Percentiles rank a stretch among this genome's conserved stretches.
These are phyloP conservation scores for Acacia acuminata DNA, from an alignment of 306 rosid genomes.

Conservation along the genomic window DNA sequence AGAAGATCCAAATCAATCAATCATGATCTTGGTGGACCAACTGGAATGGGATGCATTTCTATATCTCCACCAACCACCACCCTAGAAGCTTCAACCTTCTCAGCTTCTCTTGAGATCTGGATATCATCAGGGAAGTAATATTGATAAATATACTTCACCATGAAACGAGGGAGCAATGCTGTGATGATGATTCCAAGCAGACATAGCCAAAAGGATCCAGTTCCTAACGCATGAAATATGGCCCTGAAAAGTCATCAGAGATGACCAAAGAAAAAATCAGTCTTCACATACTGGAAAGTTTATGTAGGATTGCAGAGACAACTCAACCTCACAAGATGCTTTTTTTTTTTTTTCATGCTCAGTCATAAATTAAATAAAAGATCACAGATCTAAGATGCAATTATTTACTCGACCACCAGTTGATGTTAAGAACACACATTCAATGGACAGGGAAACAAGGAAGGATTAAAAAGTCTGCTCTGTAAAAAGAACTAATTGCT, in stretches of 20 bases:
- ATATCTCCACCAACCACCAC: conserved; percentile 52
- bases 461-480: neutral
- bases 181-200: conserved; percentile 55
- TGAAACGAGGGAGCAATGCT: conserved; percentile 69
- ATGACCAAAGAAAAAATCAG: conserved; percentile 12
- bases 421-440: neutral
- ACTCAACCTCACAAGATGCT: neutral
- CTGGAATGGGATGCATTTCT: conserved; percentile 67
- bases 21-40: conserved; percentile 42
- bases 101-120: conserved; percentile 81
- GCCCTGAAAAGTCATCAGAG: conserved; percentile 63
- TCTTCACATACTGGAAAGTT: neutral
- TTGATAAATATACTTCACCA: conserved; percentile 60
- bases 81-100: conserved; percentile 51
- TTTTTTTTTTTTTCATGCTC: neutral
- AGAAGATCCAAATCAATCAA: neutral
- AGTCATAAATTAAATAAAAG: neutral
- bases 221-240: conserved; percentile 44
- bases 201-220: conserved; percentile 70
- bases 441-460: neutral
- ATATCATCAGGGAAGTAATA: conserved; percentile 68
- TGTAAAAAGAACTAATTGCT: neutral
- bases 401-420: neutral
- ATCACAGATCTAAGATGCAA: neutral
- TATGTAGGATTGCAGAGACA: neutral